These are phyloP conservation scores for Cyathus striatus DNA, from an alignment of 768 basidiomycete genomes.

Conservation along the genomic window DNA sequence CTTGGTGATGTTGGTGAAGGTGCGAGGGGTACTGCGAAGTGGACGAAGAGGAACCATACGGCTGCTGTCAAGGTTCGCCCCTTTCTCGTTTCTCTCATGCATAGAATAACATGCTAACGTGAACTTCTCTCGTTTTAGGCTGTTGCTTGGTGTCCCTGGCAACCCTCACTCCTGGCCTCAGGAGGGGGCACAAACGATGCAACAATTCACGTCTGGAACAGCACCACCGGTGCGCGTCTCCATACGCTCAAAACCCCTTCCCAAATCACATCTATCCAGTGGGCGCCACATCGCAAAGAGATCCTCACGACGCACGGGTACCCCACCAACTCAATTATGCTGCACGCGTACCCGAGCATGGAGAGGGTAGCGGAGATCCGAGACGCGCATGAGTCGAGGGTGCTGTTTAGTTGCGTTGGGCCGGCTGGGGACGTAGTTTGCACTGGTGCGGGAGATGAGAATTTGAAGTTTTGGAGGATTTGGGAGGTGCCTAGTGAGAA, in stretches of 20 bases:
- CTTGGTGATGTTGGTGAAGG: slow-evolving; percentile 52
- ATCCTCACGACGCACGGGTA: slow-evolving; percentile 91
- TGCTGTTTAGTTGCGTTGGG: slow-evolving; percentile 78
- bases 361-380: slow-evolving; percentile 78
- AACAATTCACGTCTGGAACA: slow-evolving; percentile 87
- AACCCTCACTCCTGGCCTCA: slow-evolving; percentile 81
- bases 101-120: too few species aligned
- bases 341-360: slow-evolving; percentile 83
- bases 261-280: slow-evolving; percentile 90
- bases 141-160: slow-evolving; percentile 97
- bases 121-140: too few species aligned
- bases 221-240: slow-evolving; percentile 85
- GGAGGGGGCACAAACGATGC: slow-evolving; percentile 96
- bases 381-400: slow-evolving; percentile 90
- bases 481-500: slow-evolving; percentile 60
- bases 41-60: slow-evolving; percentile 89
- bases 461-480: slow-evolving; percentile 92
- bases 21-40: slow-evolving; percentile 64
- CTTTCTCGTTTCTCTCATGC: too few species aligned
- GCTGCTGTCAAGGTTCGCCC: slow-evolving; percentile 80
- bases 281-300: slow-evolving; percentile 85
- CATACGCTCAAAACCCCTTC: slow-evolving; percentile 84
- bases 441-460: slow-evolving; percentile 93
- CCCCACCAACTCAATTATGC: slow-evolving; percentile 79
- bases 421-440: slow-evolving; percentile 90